Base-by-base conservation (phyloP, 371 early-diverging fungal species). In the Umbelopsis sp. region DNA sequence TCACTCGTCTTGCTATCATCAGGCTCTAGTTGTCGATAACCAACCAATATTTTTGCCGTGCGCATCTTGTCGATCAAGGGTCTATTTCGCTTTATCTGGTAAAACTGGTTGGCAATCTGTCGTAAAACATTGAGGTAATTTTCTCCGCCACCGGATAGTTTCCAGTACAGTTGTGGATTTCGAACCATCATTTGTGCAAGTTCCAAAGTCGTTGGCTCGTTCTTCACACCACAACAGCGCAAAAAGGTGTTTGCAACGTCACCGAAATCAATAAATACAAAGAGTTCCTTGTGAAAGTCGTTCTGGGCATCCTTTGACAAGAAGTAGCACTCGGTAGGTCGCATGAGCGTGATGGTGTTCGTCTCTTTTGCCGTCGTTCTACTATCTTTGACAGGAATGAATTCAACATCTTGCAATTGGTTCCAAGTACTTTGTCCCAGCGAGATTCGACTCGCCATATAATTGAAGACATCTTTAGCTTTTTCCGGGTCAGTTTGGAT, bases 151-250 rank as follows among this genome's bases (percentile, higher is more conserved):
- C 88, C 81, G 67, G 86, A 80, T 41, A 82, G 65, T 16, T 89
- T 83, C 81, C 93, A 85, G 73, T 93, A 95, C 20, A 85, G 69
- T 4, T 81, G 77, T 3, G 96, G 95, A 16, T 90, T 79, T 12
- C 86, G 81, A 0, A 92, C 88, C 6, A 96, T 75, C 74, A 89
- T 83, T 7, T 83, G 77, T 0, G 95, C 90, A 35, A 96, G 66
- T 63, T 96, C 96, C 1, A 84, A 69, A 0, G 93, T 90, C 0
- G 91, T 85, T 0, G 96, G 97, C 52, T 94, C 94, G 62, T 93
- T 91, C 65, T 90, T 90, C 44, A 95, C 94, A 51, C 97, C 97
- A 69, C 96, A 96, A 0, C 90, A 81, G 16, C 91, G 86, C 48
- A 97, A 75, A 68, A 97, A 97, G 18, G 85, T 74, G 69, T 94